Evolutionary conservation across 2,329 filamentous ascomycete genomes (phyloP).

Genomic region (Aspergillus sp.): DNA sequence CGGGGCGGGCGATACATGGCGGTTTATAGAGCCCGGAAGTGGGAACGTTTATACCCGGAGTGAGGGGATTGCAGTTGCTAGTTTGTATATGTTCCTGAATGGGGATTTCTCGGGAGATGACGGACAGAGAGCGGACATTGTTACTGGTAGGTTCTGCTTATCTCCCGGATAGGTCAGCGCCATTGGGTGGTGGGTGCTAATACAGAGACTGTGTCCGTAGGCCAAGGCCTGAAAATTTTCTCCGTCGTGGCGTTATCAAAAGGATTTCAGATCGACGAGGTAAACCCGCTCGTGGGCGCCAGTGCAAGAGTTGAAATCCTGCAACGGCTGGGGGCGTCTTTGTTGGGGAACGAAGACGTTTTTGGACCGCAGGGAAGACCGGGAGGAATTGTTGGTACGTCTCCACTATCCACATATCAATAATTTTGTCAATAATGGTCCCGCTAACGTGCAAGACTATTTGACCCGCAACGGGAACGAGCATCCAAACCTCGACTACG

Average conservation of each 20-base stretch:
- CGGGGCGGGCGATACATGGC: slow-evolving; percentile 54
- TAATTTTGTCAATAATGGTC: neutral
- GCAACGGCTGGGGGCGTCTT: slow-evolving; percentile 44
- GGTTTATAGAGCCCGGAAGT: slow-evolving; percentile 42
- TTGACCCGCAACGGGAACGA: slow-evolving; percentile 32
- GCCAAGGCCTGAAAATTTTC: slow-evolving; percentile 24
- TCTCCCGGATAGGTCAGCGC: too few species aligned
- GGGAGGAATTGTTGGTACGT: slow-evolving; percentile 51
- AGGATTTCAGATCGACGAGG: slow-evolving; percentile 46
- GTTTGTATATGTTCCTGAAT: slow-evolving; percentile 51
- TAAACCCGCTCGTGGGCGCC: slow-evolving; percentile 50
- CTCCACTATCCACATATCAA: too few species aligned
- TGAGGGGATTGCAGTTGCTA: slow-evolving; percentile 55
- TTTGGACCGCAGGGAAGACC: slow-evolving; percentile 48
- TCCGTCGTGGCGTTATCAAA: slow-evolving; percentile 33
- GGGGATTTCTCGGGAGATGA: slow-evolving; percentile 35
- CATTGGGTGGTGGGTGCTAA: neutral
- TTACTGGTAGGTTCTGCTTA: neutral
- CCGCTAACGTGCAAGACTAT: slow-evolving; percentile 35
- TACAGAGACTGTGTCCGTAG: neutral
- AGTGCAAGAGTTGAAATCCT: slow-evolving; percentile 45
- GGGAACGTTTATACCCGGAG: slow-evolving; percentile 40
- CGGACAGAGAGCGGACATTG: slow-evolving; percentile 12
- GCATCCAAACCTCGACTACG: slow-evolving; percentile 35
- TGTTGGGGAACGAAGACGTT: slow-evolving; percentile 38